Evolutionary conservation across 2,329 filamentous ascomycete species (phyloP).

Genomic region (Paraconiothyrium sp.): DNA sequence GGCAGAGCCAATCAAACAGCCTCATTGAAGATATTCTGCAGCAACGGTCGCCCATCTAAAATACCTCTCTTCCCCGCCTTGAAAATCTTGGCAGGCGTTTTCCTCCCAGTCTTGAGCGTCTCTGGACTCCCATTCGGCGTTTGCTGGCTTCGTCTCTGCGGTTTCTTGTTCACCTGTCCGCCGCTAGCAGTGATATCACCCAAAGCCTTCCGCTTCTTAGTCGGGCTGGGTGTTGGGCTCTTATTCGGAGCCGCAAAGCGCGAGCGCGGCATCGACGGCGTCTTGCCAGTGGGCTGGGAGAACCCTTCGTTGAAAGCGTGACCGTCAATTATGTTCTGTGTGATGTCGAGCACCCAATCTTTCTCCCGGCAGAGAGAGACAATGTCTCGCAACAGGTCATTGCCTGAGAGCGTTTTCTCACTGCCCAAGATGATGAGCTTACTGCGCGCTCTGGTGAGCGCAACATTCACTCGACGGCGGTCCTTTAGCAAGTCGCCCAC

Average conservation of each 20-base stretch:
- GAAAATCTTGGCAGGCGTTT: conserved; percentile 67
- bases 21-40: conserved; percentile 80
- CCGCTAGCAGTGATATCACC: conserved; percentile 33
- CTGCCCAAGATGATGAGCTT: conserved; percentile 92
- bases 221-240: conserved; percentile 37
- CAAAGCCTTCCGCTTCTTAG: conserved; percentile 43
- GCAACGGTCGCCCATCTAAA: conserved; percentile 72
- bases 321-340: conserved; percentile 67
- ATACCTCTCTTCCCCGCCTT: conserved; percentile 65
- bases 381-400: conserved; percentile 81
- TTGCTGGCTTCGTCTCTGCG: conserved; percentile 32
- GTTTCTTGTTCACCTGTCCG: conserved; percentile 22
- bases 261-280: conserved; percentile 17
- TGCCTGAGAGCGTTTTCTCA: conserved; percentile 72
- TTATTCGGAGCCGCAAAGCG: conserved; percentile 1
- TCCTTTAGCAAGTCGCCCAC: conserved; percentile 94
- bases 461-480: conserved; percentile 93
- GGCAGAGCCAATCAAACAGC: conserved; percentile 23
- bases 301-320: conserved; percentile 72
- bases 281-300: conserved; percentile 47
- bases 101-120: conserved; percentile 50
- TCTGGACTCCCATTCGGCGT: conserved; percentile 33
- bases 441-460: conserved; percentile 89
- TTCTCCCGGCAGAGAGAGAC: conserved; percentile 78
- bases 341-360: conserved; percentile 83